These are phyloP conservation scores for Lipomyces oligophaga DNA, from an alignment of 805 yeast genomes.

Conservation along the genomic window DNA sequence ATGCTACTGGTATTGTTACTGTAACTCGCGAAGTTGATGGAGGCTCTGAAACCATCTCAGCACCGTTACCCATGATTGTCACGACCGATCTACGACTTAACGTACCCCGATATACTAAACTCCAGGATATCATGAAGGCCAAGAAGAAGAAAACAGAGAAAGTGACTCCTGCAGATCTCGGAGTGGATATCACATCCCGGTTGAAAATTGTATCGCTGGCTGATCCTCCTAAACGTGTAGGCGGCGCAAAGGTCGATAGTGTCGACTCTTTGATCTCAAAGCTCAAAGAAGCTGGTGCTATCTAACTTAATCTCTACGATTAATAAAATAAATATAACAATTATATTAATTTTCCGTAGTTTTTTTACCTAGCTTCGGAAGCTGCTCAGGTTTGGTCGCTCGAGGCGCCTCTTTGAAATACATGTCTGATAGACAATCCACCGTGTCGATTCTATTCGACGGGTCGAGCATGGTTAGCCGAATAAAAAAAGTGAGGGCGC, in stretches of 20 bases:
- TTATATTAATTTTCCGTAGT: not conserved
- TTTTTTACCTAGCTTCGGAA: conserved; percentile 16
- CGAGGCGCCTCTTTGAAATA: conserved; percentile 47
- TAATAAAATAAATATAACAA: conserved; percentile 11
- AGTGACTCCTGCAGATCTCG: conserved; percentile 61
- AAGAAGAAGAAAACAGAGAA: conserved; percentile 88
- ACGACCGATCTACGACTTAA: conserved; percentile 93
- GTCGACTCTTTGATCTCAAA: conserved; percentile 81
- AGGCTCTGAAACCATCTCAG: conserved; percentile 78
- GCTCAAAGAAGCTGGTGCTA: conserved; percentile 71
- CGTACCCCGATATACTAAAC: conserved; percentile 91
- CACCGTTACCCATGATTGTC: conserved; percentile 76
- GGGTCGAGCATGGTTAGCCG: conserved; percentile 61
- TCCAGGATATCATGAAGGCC: conserved; percentile 97
- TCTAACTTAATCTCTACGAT: no score
- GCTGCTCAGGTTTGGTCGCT: conserved; percentile 21
- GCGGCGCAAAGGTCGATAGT: conserved; percentile 73
- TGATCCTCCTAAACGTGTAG: conserved; percentile 79
- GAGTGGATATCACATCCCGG: conserved; percentile 60
- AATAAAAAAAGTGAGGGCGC: conserved; percentile 78
- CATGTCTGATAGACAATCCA: conserved; percentile 83
- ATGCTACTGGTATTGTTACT: conserved; percentile 43
- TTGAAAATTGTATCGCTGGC: conserved; percentile 67
- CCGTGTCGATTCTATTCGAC: conserved; percentile 86
- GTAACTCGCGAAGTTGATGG: conserved; percentile 95